Evolutionary conservation across 257 asterid genomes (phyloP), one percentile per base, ranked within the genome.

Genomic region (Gentiana macrophylla): DNA sequence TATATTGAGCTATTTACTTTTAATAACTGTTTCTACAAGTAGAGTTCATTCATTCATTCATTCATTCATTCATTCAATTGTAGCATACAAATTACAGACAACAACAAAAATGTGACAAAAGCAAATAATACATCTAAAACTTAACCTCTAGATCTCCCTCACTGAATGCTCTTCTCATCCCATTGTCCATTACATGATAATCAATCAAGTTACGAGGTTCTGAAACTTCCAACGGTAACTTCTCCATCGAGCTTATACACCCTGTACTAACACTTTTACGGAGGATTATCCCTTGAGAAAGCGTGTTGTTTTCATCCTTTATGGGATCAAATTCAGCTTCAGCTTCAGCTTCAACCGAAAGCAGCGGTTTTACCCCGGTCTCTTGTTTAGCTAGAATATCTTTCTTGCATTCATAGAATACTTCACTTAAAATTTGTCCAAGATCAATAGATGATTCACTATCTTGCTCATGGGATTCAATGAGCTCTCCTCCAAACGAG

Each of bases 121-220:
- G 36, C 66, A 44, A 12, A 58, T 52, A 67, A 54, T 55, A 47
- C 51, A 57, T 63, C 24, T 24, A 24, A 66, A 72, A 68, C 43
- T 60, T 52, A 65, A 90, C 98, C 98, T 91, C 78, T 57, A 91
- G 79, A 69, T 91, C 98, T 64, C 98, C 98, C 50, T 91, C 98
- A 49, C 98, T 91, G 67, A 64, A 84, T 5, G 98, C 84, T 70
- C 98, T 79, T 50, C 98, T 82, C 88, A 87, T 84, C 63, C 89
- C 87, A 66, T 80, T 73, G 77, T 84, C 89, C 78, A 84, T 15
- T 46, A 63, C 83, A 0, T 86, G 82, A 59, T 76, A 83, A 70
- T 86, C 91, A 9, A 91, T 94, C 74, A 91, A 87, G 74, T 72
- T 81, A 1, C 89, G 95, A 78, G 77, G 76, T 63, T 67, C 33